Base-by-base conservation (phyloP, 2,329 filamentous ascomycete species). In the Ceratocystis ficicola region DNA sequence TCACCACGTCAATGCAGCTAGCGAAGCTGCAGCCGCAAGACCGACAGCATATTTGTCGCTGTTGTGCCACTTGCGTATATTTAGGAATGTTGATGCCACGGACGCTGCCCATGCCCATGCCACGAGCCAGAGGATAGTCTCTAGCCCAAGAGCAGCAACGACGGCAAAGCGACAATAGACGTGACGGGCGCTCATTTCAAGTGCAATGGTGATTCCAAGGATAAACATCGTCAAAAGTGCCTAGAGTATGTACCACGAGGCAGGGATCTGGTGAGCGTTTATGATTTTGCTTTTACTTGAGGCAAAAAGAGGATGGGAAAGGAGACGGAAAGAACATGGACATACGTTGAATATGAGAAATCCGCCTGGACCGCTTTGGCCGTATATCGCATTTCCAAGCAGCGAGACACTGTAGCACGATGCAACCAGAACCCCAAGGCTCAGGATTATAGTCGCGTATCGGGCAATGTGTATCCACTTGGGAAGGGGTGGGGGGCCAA, bases 261-360 rank as follows among this genome's bases (percentile, higher is more conserved):
- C 8, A 10, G 10, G 20, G 15, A 20, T 25, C 1, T 20, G 64
- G 46, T 70, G 28, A 68, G 67, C 62, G 12, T 1, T 5, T 28
- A 22, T 15, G 1, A 52, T 25, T 28, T 25, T 4, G 1, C 44
- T 28, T 1, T 2, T 3, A 5, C 2, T 8, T 4, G 41, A 46
- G 44, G 10, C 17, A 10, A 68, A 66, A 71, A 68, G 52, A 25
- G 30, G 30, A 32, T 15, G 4, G 32, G 32, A 36, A 36, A 36
- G 32, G 32, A 36, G 32, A 10, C 32, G 3, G 36, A 4, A 41
- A 41, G 68, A 70, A 59, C 70, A 52, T 44, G 65, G 64, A 70
- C 77, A 72, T 70, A 81, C 79, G 44, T 78, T 75, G 66, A 80
- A 81, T 68, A 79, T 76, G 55, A 79, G 72, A 68, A 81, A 78